Conservation (phyloP, 306 rosid genomes). For the Cicer pinnatifidum region DNA sequence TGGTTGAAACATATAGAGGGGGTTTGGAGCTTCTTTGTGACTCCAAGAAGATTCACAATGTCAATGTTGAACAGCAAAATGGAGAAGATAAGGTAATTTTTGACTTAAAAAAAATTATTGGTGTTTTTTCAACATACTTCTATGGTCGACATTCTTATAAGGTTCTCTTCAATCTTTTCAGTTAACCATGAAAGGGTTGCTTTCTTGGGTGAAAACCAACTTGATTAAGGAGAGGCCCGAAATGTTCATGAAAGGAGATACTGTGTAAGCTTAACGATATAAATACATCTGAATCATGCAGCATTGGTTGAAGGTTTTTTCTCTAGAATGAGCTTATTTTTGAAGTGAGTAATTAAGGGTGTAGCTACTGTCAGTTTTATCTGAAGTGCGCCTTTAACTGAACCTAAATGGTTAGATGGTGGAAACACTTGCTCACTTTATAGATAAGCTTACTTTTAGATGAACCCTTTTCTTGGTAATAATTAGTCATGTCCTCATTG, state of each 20-base stretch:
- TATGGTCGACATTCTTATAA: conserved; percentile 13
- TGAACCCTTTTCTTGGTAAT: not conserved
- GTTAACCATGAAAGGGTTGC: conserved; percentile 87
- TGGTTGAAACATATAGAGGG: conserved; percentile 60
- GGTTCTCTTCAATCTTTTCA: conserved; percentile 46
- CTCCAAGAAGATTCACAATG: conserved; percentile 81
- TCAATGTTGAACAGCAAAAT: conserved; percentile 61
- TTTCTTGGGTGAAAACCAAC: conserved; percentile 77
- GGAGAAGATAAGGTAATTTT: conserved; percentile 63
- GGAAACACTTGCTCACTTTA: conserved; percentile 8
- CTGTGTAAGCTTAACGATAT: conserved; percentile 68
- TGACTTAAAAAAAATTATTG: not conserved
- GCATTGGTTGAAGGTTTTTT: conserved; percentile 6
- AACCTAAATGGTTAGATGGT: conserved; percentile 5
- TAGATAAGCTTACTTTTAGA: not conserved
- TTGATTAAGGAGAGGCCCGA: conserved; percentile 97
- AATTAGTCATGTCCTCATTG: conserved; percentile 11
- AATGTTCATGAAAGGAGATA: conserved; percentile 96
- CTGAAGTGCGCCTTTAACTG: not conserved
- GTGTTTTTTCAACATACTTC: not conserved
- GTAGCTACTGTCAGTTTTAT: not conserved
- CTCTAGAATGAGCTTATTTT: conserved; percentile 8
- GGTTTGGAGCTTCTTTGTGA: conserved; percentile 93
- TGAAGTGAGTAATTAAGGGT: not conserved
- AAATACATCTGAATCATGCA: conserved; percentile 20